Evolutionary conservation across 495 filamentous ascomycete genomes (phyloP).

Genomic region (Hypoxylon fuscum): DNA sequence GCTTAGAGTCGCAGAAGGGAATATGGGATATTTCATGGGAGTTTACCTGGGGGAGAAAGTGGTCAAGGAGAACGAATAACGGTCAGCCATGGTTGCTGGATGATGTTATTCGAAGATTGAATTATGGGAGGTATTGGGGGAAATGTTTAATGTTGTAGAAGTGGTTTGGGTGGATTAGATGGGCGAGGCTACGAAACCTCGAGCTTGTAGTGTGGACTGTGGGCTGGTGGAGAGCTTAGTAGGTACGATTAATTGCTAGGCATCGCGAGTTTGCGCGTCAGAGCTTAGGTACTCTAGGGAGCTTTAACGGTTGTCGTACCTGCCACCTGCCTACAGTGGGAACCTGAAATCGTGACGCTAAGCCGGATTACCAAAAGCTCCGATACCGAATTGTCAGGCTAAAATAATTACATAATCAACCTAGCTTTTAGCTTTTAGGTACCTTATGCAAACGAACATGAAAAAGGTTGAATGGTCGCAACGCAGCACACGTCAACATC

Average conservation of each 20-base stretch:
- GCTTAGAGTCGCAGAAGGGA: conserved; percentile 38
- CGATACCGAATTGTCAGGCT: neutral
- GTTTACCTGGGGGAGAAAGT: conserved; percentile 99
- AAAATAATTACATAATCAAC: conserved; percentile 14
- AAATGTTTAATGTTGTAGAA: conserved; percentile 9
- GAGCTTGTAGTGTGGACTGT: conserved; percentile 36
- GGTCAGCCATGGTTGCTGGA: conserved; percentile 80
- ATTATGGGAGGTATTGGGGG: conserved; percentile 11
- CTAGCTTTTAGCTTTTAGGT: conserved; percentile 1
- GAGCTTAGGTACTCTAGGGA: conserved; percentile 12
- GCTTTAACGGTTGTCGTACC: conserved; percentile 5
- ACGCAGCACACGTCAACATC: conserved; percentile 20
- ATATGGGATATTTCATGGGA: conserved; percentile 22
- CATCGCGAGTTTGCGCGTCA: conserved; percentile 44
- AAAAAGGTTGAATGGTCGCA: neutral
- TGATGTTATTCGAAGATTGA: conserved; percentile 6
- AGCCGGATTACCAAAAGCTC: conserved; percentile 3
- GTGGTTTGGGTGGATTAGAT: conserved; percentile 22
- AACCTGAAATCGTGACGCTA: conserved; percentile 1
- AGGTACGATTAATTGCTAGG: conserved; percentile 35
- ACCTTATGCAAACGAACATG: neutral
- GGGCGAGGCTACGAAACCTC: conserved; percentile 33
- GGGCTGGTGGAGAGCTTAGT: conserved; percentile 44
- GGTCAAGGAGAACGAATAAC: conserved; percentile 99
- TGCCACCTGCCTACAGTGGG: neutral